These are phyloP conservation scores for Medicago arabica DNA, from an alignment of 306 rosid species.

Conservation along the genomic window DNA sequence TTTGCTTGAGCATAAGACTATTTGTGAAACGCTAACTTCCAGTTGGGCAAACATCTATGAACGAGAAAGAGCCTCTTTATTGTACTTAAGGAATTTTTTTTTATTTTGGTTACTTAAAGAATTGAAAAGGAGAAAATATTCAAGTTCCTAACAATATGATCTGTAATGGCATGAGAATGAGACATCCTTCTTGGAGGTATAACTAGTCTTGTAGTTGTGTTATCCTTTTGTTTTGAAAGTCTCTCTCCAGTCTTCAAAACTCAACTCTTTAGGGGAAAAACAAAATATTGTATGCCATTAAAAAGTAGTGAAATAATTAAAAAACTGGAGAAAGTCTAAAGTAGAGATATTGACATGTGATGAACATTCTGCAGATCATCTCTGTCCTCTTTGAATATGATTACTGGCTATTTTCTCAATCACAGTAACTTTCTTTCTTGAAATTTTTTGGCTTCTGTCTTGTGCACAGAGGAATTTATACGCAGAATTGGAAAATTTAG, in stretches of 20 bases:
- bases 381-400: conserved; percentile 15
- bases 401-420: conserved; percentile 20
- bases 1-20: conserved; percentile 11
- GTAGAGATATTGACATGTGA: conserved; percentile 17
- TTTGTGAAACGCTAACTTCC: conserved; percentile 20
- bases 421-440: conserved; percentile 10
- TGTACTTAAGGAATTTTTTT: background rate
- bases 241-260: conserved; percentile 1
- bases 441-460: conserved; percentile 19
- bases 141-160: conserved; percentile 8
- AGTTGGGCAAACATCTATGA: background rate
- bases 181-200: conserved; percentile 41
- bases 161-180: conserved; percentile 14
- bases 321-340: conserved; percentile 10
- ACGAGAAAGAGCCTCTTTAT: conserved; percentile 15
- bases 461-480: background rate
- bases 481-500: conserved; percentile 8
- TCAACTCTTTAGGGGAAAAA: conserved; percentile 13
- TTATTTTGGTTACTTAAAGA: background rate
- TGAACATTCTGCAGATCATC: conserved; percentile 15
- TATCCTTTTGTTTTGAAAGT: conserved; percentile 25
- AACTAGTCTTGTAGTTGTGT: background rate
- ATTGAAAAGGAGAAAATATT: conserved; percentile 15
- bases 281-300: background rate
- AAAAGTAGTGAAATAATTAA: conserved; percentile 34